Evolutionary conservation across 768 basidiomycete species (phyloP).

Genomic region (Terana coerulea): DNA sequence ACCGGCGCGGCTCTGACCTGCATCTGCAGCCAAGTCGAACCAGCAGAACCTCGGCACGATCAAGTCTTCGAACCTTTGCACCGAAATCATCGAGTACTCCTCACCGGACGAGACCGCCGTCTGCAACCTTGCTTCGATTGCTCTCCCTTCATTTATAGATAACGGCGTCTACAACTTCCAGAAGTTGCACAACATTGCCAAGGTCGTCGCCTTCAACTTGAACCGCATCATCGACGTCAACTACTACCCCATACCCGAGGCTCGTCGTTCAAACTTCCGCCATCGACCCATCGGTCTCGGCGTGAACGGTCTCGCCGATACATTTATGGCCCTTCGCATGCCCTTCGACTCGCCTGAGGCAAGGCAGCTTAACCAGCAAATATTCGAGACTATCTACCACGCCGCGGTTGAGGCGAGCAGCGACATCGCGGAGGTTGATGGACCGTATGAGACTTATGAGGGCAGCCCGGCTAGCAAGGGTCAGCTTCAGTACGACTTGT

Average conservation of each 20-base stretch:
- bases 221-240: slow-evolving; percentile 94
- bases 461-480: slow-evolving; percentile 91
- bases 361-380: slow-evolving; percentile 85
- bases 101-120: slow-evolving; percentile 97
- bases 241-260: slow-evolving; percentile 93
- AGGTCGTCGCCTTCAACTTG: slow-evolving; percentile 90
- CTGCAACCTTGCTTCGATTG: slow-evolving; percentile 97
- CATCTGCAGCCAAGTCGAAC: slow-evolving; percentile 81
- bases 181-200: slow-evolving; percentile 89
- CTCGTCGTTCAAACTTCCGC: slow-evolving; percentile 90
- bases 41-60: slow-evolving; percentile 98
- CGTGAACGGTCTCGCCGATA: slow-evolving; percentile 95
- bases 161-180: slow-evolving; percentile 89
- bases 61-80: slow-evolving; percentile 99
- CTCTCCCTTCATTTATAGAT: slow-evolving; percentile 87
- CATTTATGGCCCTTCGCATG: slow-evolving; percentile 96
- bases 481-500: slow-evolving; percentile 90
- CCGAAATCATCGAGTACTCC: slow-evolving; percentile 98
- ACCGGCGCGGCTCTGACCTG: neutral
- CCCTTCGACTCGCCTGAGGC: slow-evolving; percentile 92
- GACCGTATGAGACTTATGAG: slow-evolving; percentile 83
- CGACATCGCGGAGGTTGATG: slow-evolving; percentile 77
- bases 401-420: slow-evolving; percentile 87
- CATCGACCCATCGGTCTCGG: slow-evolving; percentile 97
- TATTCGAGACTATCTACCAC: slow-evolving; percentile 99